phyloP scores from a whole-genome alignment of 352 stramenopile genomes.

The Lagenidium sp. region DNA sequence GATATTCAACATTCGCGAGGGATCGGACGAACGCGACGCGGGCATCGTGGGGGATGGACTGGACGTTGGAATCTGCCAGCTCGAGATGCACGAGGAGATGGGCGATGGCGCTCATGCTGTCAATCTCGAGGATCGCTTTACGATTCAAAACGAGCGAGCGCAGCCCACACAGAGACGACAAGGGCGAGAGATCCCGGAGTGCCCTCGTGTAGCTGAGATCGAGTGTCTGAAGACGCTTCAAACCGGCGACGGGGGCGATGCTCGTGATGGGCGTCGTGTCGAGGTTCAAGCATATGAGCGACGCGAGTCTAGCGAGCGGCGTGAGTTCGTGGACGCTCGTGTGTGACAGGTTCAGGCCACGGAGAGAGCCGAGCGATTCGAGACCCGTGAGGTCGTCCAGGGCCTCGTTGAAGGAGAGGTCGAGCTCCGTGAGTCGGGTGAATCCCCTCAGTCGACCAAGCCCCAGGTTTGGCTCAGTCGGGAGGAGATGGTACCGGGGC shows the following conservation, averaged over 20 bases:
- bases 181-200: conserved; percentile 8
- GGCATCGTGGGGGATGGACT: conserved; percentile 5
- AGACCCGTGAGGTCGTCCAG: not conserved
- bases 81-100: conserved; percentile 10
- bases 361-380: not conserved
- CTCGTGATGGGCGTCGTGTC: conserved; percentile 4
- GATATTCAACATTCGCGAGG: conserved; percentile 8
- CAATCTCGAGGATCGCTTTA: conserved; percentile 11
- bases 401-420: not conserved
- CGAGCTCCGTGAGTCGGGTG: not conserved
- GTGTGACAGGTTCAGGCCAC: not conserved
- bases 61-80: conserved; percentile 13
- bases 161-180: conserved; percentile 4
- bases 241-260: conserved; percentile 4
- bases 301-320: conserved; percentile 3
- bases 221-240: conserved; percentile 6
- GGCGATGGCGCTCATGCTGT: conserved; percentile 6
- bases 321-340: conserved; percentile 7
- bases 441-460: not conserved
- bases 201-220: conserved; percentile 12
- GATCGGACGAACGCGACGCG: conserved; percentile 13
- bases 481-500: no score
- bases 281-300: conserved; percentile 7
- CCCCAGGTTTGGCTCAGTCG: not conserved
- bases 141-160: conserved; percentile 12